Evolutionary conservation across 2,329 filamentous ascomycete genomes (phyloP).

Genomic region (Fusarium tricinctum): DNA sequence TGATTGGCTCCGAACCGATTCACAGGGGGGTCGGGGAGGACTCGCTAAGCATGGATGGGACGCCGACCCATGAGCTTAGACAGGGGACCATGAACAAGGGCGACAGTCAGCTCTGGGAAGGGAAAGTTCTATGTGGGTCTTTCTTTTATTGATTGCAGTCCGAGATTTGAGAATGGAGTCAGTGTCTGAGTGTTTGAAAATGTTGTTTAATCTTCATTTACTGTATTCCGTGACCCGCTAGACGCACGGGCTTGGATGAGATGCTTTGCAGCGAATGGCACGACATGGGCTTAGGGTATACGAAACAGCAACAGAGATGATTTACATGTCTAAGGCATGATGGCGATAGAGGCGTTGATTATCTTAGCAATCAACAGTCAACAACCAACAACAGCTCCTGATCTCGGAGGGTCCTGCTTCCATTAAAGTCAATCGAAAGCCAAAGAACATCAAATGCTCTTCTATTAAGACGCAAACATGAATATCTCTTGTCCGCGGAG

Average conservation of each 20-base stretch:
- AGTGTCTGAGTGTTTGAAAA: background rate
- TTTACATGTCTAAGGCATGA: conserved; percentile 18
- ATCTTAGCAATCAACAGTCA: background rate
- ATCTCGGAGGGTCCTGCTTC: conserved; percentile 3
- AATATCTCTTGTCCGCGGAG: conserved; percentile 5
- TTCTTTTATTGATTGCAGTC: conserved; percentile 32
- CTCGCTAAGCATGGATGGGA: conserved; percentile 28
- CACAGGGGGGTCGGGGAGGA: conserved; percentile 3
- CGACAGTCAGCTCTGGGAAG: conserved; percentile 10
- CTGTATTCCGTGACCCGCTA: conserved; percentile 19
- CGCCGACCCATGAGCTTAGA: conserved; percentile 21
- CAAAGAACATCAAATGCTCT: conserved; percentile 6
- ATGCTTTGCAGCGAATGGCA: conserved; percentile 14
- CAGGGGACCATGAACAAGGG: conserved; percentile 24
- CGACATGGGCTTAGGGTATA: background rate
- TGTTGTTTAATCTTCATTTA: background rate
- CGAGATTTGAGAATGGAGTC: conserved; percentile 41
- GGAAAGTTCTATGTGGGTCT: background rate
- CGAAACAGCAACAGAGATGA: background rate
- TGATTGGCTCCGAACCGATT: conserved; percentile 34
- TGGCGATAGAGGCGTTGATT: conserved; percentile 18
- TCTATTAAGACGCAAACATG: conserved; percentile 3
- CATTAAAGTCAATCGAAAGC: conserved; percentile 2
- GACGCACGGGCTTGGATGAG: conserved; percentile 8
- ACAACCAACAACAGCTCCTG: conserved; percentile 13